Conservation (phyloP, 495 filamentous ascomycete species). For the Penicillium salamii region DNA sequence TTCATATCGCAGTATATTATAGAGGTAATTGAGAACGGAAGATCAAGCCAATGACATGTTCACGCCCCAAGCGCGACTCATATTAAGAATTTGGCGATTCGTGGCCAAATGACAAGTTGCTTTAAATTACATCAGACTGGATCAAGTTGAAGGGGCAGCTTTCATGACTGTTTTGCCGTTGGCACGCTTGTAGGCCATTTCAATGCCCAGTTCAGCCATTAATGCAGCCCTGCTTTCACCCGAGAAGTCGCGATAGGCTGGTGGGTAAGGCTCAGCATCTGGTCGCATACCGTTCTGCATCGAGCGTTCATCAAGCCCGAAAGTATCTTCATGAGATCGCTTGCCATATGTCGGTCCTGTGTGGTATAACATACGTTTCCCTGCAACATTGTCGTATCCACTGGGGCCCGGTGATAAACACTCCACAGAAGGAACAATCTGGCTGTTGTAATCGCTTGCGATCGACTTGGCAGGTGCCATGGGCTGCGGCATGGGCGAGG, state of each 20-base stretch:
- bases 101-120: not conserved
- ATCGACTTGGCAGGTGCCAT: constrained; percentile 25
- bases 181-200: constrained; percentile 53
- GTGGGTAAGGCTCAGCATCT: constrained; percentile 31
- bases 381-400: constrained; percentile 23
- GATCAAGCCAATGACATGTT: not conserved
- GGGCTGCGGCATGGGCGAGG: constrained; percentile 22
- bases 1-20: no score
- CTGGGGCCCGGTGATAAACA: constrained; percentile 20
- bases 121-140: not conserved
- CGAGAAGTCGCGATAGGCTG: constrained; percentile 25
- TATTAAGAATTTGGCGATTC: no score
- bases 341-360: constrained; percentile 30
- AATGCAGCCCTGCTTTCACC: constrained; percentile 27
- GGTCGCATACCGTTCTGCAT: constrained; percentile 54
- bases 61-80: not conserved
- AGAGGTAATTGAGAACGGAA: no score
- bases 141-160: constrained; percentile 20
- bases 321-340: constrained; percentile 41
- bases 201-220: constrained; percentile 34
- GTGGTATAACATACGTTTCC: constrained; percentile 33
- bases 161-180: constrained; percentile 39
- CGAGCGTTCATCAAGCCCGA: constrained; percentile 40
- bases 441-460: constrained; percentile 22
- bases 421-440: constrained; percentile 23